A percentile compares a stretch with the other conserved stretches of the same genome.
These are phyloP conservation scores for Trypanosoma brucei DNA, from an alignment of 208 protist species.

Conservation along the genomic window DNA sequence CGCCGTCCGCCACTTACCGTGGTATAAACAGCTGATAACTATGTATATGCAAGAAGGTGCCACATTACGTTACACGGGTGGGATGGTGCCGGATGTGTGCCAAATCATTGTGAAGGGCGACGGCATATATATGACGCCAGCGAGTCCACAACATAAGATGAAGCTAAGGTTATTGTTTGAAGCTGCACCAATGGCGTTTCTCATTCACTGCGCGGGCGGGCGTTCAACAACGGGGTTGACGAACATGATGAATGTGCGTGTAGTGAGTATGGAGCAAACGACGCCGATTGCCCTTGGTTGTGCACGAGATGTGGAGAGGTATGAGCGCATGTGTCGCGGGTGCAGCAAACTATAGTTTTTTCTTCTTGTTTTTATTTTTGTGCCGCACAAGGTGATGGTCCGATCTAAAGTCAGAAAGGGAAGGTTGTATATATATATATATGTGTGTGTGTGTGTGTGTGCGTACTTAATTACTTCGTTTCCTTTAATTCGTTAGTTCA, in stretches of 20 bases:
- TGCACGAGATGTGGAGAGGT: conserved; percentile 22
- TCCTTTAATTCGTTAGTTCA: too few species aligned
- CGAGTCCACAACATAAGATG: conserved; percentile 54
- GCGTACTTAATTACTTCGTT: too few species aligned
- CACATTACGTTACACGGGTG: conserved; percentile 34
- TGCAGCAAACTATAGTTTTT: background rate
- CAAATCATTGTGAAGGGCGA: conserved; percentile 31
- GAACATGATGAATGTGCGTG: conserved; percentile 24
- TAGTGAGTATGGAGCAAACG: conserved; percentile 19
- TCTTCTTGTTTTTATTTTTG: too few species aligned
- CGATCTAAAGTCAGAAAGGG: too few species aligned
- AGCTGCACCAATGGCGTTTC: conserved; percentile 50
- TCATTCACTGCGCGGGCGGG: conserved; percentile 45
- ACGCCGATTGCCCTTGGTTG: conserved; percentile 26
- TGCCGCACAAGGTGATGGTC: too few species aligned
- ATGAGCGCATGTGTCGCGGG: conserved; percentile 17
- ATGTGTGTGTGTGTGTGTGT: too few species aligned
- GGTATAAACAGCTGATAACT: conserved; percentile 18
- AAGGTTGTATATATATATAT: too few species aligned
- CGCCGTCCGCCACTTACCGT: conserved; percentile 11
- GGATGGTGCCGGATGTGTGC: conserved; percentile 36
- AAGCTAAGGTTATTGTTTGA: conserved; percentile 92
- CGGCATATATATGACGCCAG: conserved; percentile 91
- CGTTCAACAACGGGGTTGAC: conserved; percentile 37
- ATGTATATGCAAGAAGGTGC: conserved; percentile 11